Conservation (phyloP, 306 rosid genomes). For the Citrullus amarus region DNA sequence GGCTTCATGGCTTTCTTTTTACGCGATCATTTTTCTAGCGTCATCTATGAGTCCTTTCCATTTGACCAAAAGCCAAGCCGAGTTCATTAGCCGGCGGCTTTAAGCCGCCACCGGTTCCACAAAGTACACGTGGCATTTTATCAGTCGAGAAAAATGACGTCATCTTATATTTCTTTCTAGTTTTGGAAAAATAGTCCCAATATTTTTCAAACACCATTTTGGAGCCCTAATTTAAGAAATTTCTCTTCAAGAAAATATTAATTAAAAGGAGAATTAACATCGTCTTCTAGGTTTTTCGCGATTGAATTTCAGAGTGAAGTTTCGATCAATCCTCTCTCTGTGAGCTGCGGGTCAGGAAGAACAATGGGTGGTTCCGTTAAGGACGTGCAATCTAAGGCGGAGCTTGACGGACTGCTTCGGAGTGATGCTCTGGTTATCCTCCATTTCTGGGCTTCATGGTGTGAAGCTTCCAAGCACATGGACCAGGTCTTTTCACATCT, state of each 20-base stretch:
- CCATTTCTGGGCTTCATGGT: conserved; percentile 98
- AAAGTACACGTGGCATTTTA: not conserved
- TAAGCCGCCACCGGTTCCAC: not conserved
- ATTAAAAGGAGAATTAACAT: not conserved
- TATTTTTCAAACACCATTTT: not conserved
- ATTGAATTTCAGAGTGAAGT: not conserved
- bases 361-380: conserved; percentile 73
- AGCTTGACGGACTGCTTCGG: conserved; percentile 41
- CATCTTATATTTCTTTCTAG: not conserved
- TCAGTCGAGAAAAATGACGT: not conserved
- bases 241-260: not conserved
- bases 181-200: not conserved
- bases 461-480: conserved; percentile 96
- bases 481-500: conserved; percentile 76
- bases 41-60: too few species aligned
- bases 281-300: not conserved
- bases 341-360: not conserved
- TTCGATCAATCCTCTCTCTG: not conserved
- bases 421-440: conserved; percentile 51
- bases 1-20: not conserved
- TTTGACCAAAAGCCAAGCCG: not conserved
- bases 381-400: conserved; percentile 57
- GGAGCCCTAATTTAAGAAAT: not conserved
- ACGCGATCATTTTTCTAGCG: too few species aligned
- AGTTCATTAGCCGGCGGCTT: not conserved